A percentile compares a stretch with the other conserved stretches of the same genome.
Conservation (phyloP, 495 filamentous ascomycete species). For the Penicillium goetzii region DNA sequence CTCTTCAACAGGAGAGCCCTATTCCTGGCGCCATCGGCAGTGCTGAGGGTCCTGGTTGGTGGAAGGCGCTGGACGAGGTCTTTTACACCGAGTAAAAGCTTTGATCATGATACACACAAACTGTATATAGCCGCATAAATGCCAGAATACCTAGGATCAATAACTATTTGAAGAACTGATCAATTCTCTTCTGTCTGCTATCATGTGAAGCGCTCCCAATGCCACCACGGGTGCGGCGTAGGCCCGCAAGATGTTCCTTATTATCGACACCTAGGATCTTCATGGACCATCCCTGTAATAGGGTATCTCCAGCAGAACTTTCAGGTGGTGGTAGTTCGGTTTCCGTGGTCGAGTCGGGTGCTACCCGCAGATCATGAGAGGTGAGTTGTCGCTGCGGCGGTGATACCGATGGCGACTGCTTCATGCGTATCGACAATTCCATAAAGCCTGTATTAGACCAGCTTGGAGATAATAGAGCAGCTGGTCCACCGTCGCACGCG, state of each 20-base stretch:
- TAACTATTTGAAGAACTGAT: slow-evolving; percentile 70
- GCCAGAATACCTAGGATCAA: neutral
- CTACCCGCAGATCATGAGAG: neutral
- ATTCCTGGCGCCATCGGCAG: slow-evolving; percentile 66
- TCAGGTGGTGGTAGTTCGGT: neutral
- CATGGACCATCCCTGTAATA: slow-evolving; percentile 30
- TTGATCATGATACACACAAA: neutral
- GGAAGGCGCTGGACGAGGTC: slow-evolving; percentile 72
- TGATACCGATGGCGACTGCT: neutral
- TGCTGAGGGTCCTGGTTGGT: slow-evolving; percentile 69
- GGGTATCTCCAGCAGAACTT: neutral
- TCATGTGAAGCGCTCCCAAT: slow-evolving; percentile 78
- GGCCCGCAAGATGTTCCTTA: slow-evolving; percentile 66
- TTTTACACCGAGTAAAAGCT: slow-evolving; percentile 59
- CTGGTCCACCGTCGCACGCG: slow-evolving; percentile 15
- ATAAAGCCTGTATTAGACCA: slow-evolving; percentile 72
- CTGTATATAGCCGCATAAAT: neutral
- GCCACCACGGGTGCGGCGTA: slow-evolving; percentile 72
- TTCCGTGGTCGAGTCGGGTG: neutral
- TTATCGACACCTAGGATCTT: slow-evolving; percentile 46
- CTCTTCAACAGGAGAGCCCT: slow-evolving; percentile 45
- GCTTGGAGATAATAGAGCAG: slow-evolving; percentile 36
- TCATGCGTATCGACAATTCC: slow-evolving; percentile 48
- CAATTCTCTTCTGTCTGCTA: slow-evolving; percentile 69
- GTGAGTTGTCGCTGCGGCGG: neutral